phyloP scores from a whole-genome alignment of 805 yeast genomes.

The Candida awuae region DNA sequence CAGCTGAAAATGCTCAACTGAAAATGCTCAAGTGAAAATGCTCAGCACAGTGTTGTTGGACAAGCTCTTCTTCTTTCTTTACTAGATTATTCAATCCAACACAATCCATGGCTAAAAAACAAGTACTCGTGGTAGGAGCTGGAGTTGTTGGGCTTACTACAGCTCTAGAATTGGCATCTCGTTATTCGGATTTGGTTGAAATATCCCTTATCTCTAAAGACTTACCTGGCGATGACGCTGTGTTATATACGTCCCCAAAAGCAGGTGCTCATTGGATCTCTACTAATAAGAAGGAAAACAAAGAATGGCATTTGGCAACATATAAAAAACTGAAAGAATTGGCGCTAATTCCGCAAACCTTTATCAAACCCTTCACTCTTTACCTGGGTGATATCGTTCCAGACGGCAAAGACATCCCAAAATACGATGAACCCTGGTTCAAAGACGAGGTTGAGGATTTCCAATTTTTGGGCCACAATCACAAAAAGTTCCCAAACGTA shows the following conservation, averaged over 20 bases:
- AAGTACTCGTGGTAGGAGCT: constrained; percentile 16
- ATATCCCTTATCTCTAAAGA: constrained; percentile 36
- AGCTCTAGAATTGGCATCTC: constrained; percentile 31
- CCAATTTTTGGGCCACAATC: constrained; percentile 23
- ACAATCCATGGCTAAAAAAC: constrained; percentile 2
- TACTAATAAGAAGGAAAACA: constrained; percentile 27
- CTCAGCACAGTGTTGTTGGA: too few relatives aligned
- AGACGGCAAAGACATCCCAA: constrained; percentile 8
- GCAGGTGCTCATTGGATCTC: constrained; percentile 70
- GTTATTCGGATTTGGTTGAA: constrained; percentile 21
- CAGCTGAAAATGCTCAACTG: too few relatives aligned
- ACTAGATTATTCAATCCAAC: background rate
- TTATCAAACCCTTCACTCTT: constrained; percentile 21
- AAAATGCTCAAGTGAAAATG: too few relatives aligned
- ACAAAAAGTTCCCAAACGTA: constrained; percentile 32
- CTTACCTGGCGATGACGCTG: constrained; percentile 47
- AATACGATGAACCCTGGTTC: constrained; percentile 40
- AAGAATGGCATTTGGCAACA: constrained; percentile 29
- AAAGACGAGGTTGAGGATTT: constrained; percentile 36
- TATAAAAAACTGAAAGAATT: constrained; percentile 31
- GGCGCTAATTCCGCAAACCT: constrained; percentile 32
- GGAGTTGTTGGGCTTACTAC: constrained; percentile 45
- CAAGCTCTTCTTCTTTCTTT: background rate
- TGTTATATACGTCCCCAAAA: constrained; percentile 51
- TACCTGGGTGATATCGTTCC: constrained; percentile 20